phyloP scores from a whole-genome alignment of 2,329 filamentous ascomycete genomes.

The Calonectria montana region DNA sequence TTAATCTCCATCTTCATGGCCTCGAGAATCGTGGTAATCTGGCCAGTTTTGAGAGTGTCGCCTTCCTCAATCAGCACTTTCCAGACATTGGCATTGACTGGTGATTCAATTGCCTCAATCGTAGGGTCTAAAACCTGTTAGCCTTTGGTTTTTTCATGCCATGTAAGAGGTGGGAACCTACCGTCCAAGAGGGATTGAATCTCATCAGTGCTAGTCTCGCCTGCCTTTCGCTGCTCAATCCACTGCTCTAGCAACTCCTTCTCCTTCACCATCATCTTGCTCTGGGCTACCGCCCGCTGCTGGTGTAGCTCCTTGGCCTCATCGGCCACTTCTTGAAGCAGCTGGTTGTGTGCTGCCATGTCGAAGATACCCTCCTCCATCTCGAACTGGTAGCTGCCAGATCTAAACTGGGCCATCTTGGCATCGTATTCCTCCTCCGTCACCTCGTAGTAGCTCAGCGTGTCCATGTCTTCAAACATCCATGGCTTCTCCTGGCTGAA shows the following conservation, averaged over 20 bases:
- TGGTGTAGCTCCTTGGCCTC: slow-evolving; percentile 23
- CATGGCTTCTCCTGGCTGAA: slow-evolving; percentile 47
- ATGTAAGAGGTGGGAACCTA: not conserved
- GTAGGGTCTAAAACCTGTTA: slow-evolving; percentile 27
- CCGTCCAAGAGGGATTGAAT: slow-evolving; percentile 20
- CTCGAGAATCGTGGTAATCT: slow-evolving; percentile 58
- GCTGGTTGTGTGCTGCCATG: slow-evolving; percentile 30
- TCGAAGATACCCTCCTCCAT: slow-evolving; percentile 47
- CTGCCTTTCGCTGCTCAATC: slow-evolving; percentile 37
- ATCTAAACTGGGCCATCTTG: slow-evolving; percentile 42
- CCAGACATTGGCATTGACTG: slow-evolving; percentile 61
- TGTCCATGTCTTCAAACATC: slow-evolving; percentile 51
- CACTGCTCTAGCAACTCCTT: slow-evolving; percentile 46
- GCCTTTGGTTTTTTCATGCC: not conserved
- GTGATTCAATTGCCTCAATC: slow-evolving; percentile 22
- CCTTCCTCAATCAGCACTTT: slow-evolving; percentile 59
- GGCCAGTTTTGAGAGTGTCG: slow-evolving; percentile 43
- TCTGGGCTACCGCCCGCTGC: slow-evolving; percentile 4
- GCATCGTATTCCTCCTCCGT: slow-evolving; percentile 45
- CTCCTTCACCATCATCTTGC: slow-evolving; percentile 33
- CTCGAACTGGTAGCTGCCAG: slow-evolving; percentile 47
- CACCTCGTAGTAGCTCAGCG: slow-evolving; percentile 49
- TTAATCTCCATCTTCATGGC: slow-evolving; percentile 69
- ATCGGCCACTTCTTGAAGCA: slow-evolving; percentile 46
- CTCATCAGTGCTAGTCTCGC: slow-evolving; percentile 16